A percentile compares a stretch with the other conserved stretches of the same genome.
Evolutionary conservation across 495 filamentous ascomycete species (phyloP).

Genomic region (Podospora didyma): DNA sequence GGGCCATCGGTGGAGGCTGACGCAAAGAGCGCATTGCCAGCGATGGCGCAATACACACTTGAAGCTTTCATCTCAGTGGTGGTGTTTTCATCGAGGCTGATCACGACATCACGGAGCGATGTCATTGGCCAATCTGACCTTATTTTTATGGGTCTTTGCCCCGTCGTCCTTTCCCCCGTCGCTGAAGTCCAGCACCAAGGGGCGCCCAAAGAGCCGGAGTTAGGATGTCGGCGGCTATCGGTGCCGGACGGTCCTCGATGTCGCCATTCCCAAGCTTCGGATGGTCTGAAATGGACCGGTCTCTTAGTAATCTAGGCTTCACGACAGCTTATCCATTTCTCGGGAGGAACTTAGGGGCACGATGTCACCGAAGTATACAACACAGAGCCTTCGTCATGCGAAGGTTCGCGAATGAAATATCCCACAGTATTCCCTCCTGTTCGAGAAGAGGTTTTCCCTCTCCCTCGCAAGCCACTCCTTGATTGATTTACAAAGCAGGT

Average conservation of each 20-base stretch:
- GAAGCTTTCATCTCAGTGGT: constrained; percentile 24
- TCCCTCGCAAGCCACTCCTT: no score
- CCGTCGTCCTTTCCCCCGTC: neutral
- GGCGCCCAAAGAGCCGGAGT: neutral
- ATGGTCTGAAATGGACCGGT: no score
- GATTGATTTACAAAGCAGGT: no score
- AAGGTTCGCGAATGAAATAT: no score
- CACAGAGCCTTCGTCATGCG: no score
- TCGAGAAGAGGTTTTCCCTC: no score
- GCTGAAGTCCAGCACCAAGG: neutral
- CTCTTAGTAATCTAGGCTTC: no score
- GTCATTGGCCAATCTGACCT: constrained; percentile 23
- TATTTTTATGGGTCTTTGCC: constrained; percentile 23
- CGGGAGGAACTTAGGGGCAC: no score
- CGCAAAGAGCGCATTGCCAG: constrained; percentile 13
- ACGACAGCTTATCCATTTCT: no score
- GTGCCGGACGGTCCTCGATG: neutral
- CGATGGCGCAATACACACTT: constrained; percentile 15
- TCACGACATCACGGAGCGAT: constrained; percentile 30
- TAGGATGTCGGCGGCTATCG: neutral
- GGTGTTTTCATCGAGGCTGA: constrained; percentile 30
- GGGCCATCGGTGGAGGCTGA: constrained; percentile 11
- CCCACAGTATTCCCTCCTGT: no score
- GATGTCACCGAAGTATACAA: no score
- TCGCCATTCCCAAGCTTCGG: no score